phyloP scores from a whole-genome alignment of 2,329 filamentous ascomycete species.

The Xylaria sp. region DNA sequence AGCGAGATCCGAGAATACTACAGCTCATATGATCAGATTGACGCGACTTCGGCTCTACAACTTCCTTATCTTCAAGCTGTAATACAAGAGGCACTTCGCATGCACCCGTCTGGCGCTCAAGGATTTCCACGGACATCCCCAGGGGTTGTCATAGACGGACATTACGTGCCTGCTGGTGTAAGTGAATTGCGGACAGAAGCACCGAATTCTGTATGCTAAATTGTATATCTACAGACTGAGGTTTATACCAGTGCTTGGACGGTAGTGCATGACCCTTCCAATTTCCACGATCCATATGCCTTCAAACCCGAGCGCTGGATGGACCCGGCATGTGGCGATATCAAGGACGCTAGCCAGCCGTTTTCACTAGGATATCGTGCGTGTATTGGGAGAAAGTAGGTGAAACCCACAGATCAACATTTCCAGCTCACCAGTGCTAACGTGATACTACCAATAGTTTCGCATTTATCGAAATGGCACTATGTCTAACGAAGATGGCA shows the following conservation, averaged over 20 bases:
- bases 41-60: constrained; percentile 4
- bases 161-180: constrained; percentile 14
- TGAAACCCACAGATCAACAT: background rate
- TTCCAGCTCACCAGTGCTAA: too few species aligned
- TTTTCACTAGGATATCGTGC: constrained; percentile 10
- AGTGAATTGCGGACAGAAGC: background rate
- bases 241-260: constrained; percentile 19
- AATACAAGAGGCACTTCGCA: constrained; percentile 11
- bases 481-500: constrained; percentile 10
- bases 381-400: constrained; percentile 17
- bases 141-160: background rate
- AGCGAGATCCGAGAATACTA: constrained; percentile 4
- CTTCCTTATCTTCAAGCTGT: constrained; percentile 21
- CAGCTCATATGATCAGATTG: constrained; percentile 8
- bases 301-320: constrained; percentile 15
- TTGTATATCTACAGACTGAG: constrained; percentile 2
- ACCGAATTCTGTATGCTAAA: background rate
- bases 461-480: constrained; percentile 7
- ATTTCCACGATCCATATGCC: constrained; percentile 5
- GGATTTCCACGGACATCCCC: constrained; percentile 15
- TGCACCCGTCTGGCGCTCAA: constrained; percentile 5
- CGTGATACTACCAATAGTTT: background rate
- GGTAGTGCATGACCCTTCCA: constrained; percentile 1
- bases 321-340: background rate
- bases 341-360: constrained; percentile 20